Percentiles rank a stretch among this genome's conserved stretches.
phyloP scores from a whole-genome alignment of 139 green algal genomes.

The Monoraphidium neglectum region DNA sequence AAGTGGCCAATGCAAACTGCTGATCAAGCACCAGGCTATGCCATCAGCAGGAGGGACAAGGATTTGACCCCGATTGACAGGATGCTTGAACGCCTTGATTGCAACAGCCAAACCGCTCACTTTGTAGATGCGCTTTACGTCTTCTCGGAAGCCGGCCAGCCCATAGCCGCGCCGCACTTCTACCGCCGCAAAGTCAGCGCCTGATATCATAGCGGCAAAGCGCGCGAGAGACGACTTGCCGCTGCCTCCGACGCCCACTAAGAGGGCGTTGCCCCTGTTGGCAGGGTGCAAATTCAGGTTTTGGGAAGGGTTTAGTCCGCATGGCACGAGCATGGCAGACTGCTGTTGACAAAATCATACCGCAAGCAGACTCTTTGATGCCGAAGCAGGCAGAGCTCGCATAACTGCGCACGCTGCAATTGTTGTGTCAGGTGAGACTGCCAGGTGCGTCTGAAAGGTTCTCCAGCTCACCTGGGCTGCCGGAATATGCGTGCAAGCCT shows the following conservation, averaged over 20 bases:
- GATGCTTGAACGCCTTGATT: too few relatives aligned
- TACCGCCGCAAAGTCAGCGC: constrained; percentile 56
- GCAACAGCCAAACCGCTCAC: too few relatives aligned
- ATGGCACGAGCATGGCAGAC: not conserved
- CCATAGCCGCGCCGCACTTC: constrained; percentile 74
- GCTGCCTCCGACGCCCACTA: constrained; percentile 85
- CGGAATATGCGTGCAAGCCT: constrained; percentile 69
- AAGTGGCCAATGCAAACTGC: too few relatives aligned
- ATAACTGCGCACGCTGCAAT: too few relatives aligned
- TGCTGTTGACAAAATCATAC: too few relatives aligned
- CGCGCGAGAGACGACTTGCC: constrained; percentile 82
- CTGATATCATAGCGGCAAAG: constrained; percentile 71
- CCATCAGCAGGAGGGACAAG: too few relatives aligned
- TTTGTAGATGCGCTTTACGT: constrained; percentile 81
- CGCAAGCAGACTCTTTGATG: not conserved
- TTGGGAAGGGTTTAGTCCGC: not conserved
- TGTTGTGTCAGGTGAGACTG: too few relatives aligned
- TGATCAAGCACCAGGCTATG: too few relatives aligned
- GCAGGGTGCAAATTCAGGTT: not conserved
- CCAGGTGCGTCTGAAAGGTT: too few relatives aligned
- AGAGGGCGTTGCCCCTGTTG: constrained; percentile 77
- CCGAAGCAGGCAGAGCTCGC: too few relatives aligned
- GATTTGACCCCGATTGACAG: too few relatives aligned
- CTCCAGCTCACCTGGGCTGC: constrained; percentile 51
- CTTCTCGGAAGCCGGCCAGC: constrained; percentile 72